These are phyloP conservation scores for Cenococcum geophilum DNA, from an alignment of 495 filamentous ascomycete species.

Conservation along the genomic window DNA sequence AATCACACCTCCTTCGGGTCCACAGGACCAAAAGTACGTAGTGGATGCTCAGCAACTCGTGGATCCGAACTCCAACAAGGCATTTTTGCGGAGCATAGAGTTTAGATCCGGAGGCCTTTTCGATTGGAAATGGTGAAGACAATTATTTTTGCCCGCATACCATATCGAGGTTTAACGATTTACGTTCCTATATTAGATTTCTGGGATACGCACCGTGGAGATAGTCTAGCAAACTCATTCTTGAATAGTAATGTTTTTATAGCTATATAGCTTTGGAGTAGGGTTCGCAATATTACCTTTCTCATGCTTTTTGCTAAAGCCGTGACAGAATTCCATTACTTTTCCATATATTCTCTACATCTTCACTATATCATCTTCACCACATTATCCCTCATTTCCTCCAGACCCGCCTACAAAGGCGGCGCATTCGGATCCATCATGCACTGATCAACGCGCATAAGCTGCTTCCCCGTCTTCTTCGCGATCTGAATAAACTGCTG, in stretches of 20 bases:
- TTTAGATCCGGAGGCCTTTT: background rate
- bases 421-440: conserved; percentile 65
- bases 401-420: conserved; percentile 38
- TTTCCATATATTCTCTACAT: background rate
- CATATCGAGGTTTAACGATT: no score
- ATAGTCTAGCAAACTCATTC: no score
- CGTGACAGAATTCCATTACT: no score
- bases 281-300: no score
- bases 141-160: background rate
- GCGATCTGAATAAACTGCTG: conserved; percentile 63
- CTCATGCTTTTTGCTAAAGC: no score
- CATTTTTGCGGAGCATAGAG: background rate
- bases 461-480: conserved; percentile 56
- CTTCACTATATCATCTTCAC: background rate
- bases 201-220: no score
- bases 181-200: no score
- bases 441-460: conserved; percentile 79
- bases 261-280: no score
- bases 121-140: background rate
- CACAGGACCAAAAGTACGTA: background rate
- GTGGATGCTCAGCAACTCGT: background rate
- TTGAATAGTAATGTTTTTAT: no score
- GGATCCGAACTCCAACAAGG: background rate
- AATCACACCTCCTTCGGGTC: background rate
- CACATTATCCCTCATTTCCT: background rate